Percentiles rank a stretch among this genome's conserved stretches.
These are phyloP conservation scores for Phytophthora capsici DNA, from an alignment of 352 stramenopile species.

Conservation along the genomic window DNA sequence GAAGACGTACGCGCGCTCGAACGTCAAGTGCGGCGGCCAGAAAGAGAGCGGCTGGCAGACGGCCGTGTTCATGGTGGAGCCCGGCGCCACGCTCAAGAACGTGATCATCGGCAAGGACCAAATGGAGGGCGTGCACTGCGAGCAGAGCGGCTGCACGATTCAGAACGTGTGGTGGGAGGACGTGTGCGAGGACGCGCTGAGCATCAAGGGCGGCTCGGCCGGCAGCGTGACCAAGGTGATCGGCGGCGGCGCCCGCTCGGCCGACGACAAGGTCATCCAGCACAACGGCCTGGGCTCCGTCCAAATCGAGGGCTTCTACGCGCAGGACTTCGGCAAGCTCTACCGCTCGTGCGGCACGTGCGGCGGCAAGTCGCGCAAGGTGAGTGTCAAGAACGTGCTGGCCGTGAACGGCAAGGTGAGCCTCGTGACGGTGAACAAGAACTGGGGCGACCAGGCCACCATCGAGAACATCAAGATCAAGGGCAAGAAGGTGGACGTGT, in stretches of 20 bases:
- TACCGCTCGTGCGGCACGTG: slow-evolving; percentile 20
- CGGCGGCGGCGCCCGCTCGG: slow-evolving; percentile 19
- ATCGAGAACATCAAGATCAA: too few species aligned
- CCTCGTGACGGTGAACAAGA: slow-evolving; percentile 2
- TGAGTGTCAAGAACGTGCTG: slow-evolving; percentile 24
- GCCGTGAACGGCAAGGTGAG: slow-evolving; percentile 26
- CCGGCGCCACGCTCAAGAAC: slow-evolving; percentile 16
- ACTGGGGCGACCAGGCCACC: too few species aligned
- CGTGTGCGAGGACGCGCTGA: slow-evolving; percentile 40
- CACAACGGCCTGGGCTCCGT: slow-evolving; percentile 17
- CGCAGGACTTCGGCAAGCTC: slow-evolving; percentile 23
- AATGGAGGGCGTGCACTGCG: slow-evolving; percentile 27
- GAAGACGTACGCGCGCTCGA: slow-evolving; percentile 58
- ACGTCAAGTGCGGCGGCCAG: slow-evolving; percentile 43
- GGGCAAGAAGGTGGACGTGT: too few species aligned
- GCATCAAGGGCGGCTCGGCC: slow-evolving; percentile 29
- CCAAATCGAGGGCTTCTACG: slow-evolving; percentile 25
- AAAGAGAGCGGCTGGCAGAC: slow-evolving; percentile 24
- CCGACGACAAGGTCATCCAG: slow-evolving; percentile 17
- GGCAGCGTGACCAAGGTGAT: slow-evolving; percentile 25
- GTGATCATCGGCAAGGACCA: slow-evolving; percentile 19
- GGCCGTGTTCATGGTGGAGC: slow-evolving; percentile 32
- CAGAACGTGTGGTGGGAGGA: slow-evolving; percentile 42
- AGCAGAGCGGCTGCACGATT: slow-evolving; percentile 34
- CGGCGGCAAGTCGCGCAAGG: slow-evolving; percentile 17